Conservation (phyloP, 1,139 yeast genomes). For the Maudiozyma humilis region DNA sequence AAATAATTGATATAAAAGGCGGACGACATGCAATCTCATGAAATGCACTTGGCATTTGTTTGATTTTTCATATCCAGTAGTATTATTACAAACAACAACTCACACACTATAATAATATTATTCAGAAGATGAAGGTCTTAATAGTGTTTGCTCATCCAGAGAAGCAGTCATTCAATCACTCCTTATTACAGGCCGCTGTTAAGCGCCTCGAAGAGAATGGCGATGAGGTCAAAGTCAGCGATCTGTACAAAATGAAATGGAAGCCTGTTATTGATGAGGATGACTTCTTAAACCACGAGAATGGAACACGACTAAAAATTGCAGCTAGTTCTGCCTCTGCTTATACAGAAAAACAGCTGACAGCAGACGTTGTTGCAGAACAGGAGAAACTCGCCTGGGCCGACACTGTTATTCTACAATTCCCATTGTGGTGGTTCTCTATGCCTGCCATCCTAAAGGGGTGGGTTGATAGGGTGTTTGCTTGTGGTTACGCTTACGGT, state of each 20-base stretch:
- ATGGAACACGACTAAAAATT: conserved; percentile 11
- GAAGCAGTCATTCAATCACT: conserved; percentile 16
- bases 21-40: no score
- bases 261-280: conserved; percentile 16
- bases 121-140: conserved; percentile 13
- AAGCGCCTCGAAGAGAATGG: conserved; percentile 17
- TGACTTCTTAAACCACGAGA: conserved; percentile 15
- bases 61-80: no score
- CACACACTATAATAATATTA: neutral
- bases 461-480: conserved; percentile 25
- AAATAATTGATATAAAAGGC: no score
- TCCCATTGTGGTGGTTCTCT: conserved; percentile 27
- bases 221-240: conserved; percentile 22
- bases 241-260: conserved; percentile 20
- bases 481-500: conserved; percentile 22
- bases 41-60: no score
- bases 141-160: conserved; percentile 27
- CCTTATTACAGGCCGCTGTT: conserved; percentile 15
- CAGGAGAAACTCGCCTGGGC: conserved; percentile 29
- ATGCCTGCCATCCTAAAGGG: conserved; percentile 29
- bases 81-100: neutral
- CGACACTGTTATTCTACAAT: conserved; percentile 21
- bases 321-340: conserved; percentile 14
- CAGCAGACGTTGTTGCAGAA: conserved; percentile 17
- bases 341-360: conserved; percentile 9